Evolutionary conservation across 169 alveolate species (phyloP).

Genomic region (Plasmodium vinckei): DNA sequence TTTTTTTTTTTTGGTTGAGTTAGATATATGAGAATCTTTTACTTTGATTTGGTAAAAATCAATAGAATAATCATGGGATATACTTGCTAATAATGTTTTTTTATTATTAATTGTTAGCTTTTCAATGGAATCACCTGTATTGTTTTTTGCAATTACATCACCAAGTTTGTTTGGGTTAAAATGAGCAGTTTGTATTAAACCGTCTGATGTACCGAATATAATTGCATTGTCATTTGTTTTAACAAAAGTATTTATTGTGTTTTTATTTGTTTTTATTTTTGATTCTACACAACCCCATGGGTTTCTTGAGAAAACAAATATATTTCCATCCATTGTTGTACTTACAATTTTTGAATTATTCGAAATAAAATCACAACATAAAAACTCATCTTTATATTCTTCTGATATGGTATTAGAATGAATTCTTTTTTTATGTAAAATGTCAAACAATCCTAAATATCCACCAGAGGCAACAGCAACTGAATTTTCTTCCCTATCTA

Average conservation of each 20-base stretch:
- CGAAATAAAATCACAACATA: constrained; percentile 17
- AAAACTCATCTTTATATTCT: constrained; percentile 62
- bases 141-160: constrained; percentile 23
- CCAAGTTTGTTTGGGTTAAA: constrained; percentile 45
- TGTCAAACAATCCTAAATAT: constrained; percentile 38
- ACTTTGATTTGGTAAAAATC: constrained; percentile 33
- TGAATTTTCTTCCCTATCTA: constrained; percentile 40
- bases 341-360: constrained; percentile 51
- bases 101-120: constrained; percentile 54
- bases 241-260: constrained; percentile 57
- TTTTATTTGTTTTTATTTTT: constrained; percentile 57
- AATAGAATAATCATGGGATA: constrained; percentile 51
- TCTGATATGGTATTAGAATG: constrained; percentile 24
- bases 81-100: constrained; percentile 40
- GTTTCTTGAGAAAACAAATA: constrained; percentile 30
- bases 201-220: constrained; percentile 61
- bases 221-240: constrained; percentile 47
- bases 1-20: constrained; percentile 35
- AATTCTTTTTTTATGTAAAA: constrained; percentile 55
- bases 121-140: constrained; percentile 31
- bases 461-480: constrained; percentile 45
- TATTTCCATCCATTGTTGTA: constrained; percentile 57
- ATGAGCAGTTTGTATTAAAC: constrained; percentile 39
- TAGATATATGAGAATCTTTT: constrained; percentile 21
- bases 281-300: constrained; percentile 57